A percentile compares a stretch with the other conserved stretches of the same genome.
phyloP scores from a whole-genome alignment of 2,329 filamentous ascomycete species.

The Claviceps digitariae region DNA sequence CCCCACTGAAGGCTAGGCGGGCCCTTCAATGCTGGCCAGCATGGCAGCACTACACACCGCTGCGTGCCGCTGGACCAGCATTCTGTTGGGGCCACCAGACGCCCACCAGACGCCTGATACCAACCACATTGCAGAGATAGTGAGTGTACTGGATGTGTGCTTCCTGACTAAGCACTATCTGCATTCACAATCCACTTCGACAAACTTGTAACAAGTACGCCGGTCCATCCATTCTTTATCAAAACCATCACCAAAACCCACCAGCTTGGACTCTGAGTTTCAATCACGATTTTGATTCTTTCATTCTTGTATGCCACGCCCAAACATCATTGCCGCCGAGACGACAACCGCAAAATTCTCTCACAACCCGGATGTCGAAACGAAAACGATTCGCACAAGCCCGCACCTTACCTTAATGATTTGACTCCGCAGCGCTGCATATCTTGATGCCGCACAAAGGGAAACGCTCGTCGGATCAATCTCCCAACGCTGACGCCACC shows the following conservation, averaged over 20 bases:
- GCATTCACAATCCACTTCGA: neutral
- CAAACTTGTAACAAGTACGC: too few species aligned
- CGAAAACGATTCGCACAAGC: neutral
- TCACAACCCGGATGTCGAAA: neutral
- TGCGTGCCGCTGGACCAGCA: neutral
- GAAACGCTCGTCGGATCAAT: neutral
- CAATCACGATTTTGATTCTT: neutral
- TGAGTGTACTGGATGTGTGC: neutral
- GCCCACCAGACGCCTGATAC: neutral
- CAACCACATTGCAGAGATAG: neutral
- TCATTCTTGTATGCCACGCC: neutral
- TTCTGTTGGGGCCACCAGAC: conserved; percentile 1
- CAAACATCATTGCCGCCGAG: neutral
- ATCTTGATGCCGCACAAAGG: neutral
- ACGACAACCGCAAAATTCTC: neutral
- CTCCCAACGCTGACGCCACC: neutral
- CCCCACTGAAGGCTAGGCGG: neutral
- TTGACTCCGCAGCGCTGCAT: neutral
- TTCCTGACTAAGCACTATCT: neutral
- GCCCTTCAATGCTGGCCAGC: too few species aligned
- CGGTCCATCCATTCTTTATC: too few species aligned
- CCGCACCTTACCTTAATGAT: neutral
- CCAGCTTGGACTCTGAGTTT: neutral
- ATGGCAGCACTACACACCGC: too few species aligned
- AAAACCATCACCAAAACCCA: too few species aligned